Percentiles rank a stretch among this genome's conserved stretches.
phyloP scores from a whole-genome alignment of 345 rosid species.

The Populus deltoides region DNA sequence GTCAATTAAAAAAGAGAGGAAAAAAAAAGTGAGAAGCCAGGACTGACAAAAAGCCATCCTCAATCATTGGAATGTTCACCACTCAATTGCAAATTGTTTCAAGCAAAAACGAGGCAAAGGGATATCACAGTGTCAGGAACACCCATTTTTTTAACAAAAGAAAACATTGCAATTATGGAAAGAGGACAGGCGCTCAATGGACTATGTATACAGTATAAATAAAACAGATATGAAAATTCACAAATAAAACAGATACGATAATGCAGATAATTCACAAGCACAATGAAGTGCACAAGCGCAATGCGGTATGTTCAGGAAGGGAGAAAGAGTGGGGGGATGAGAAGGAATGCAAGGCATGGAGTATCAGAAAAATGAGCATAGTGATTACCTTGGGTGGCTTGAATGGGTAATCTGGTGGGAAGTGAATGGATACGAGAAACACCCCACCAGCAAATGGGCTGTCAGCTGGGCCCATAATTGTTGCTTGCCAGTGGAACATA shows the following conservation, averaged over 20 bases:
- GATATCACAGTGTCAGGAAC: background rate
- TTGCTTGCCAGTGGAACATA: conserved; percentile 27
- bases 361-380: background rate
- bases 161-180: background rate
- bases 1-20: background rate
- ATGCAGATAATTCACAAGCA: background rate
- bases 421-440: conserved; percentile 22
- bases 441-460: conserved; percentile 26
- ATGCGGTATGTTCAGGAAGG: background rate
- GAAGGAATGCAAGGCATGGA: background rate
- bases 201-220: background rate
- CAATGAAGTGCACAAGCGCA: background rate
- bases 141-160: too few relatives aligned
- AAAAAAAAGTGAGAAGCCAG: background rate
- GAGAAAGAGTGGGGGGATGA: background rate
- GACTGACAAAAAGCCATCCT: background rate
- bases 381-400: conserved; percentile 22
- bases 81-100: background rate
- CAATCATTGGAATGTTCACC: background rate
- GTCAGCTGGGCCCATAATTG: conserved; percentile 23
- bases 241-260: background rate
- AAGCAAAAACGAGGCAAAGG: background rate
- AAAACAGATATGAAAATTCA: too few relatives aligned
- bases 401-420: conserved; percentile 26
- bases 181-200: background rate